These are phyloP conservation scores for Speleostelium caveatum DNA, from an alignment of 78 protist species.

Conservation along the genomic window DNA sequence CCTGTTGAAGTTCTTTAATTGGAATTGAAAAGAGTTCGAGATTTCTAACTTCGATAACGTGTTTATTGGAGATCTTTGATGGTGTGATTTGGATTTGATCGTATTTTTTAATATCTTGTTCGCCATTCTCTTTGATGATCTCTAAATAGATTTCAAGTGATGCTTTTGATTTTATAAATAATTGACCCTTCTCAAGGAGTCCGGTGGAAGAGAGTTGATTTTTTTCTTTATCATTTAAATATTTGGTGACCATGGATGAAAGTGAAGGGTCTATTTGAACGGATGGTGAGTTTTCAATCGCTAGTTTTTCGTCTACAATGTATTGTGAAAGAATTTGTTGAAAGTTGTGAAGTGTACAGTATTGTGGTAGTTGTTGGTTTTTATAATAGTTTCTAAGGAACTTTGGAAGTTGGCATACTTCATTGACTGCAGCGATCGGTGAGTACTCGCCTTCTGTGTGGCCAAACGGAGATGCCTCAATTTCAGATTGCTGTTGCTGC, in stretches of 20 bases:
- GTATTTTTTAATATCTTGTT: not conserved
- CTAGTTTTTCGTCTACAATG: constrained; percentile 5
- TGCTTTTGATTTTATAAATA: not conserved
- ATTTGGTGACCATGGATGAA: not conserved
- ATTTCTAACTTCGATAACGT: constrained; percentile 23
- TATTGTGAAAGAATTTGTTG: not conserved
- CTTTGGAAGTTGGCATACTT: constrained; percentile 14
- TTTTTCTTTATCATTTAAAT: no score
- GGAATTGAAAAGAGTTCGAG: constrained; percentile 18
- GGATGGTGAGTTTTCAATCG: constrained; percentile 26
- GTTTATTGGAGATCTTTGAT: constrained; percentile 30
- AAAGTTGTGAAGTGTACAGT: not conserved
- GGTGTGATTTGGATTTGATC: not conserved
- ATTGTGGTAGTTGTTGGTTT: not conserved
- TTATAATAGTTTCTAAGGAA: not conserved
- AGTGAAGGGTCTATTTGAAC: constrained; percentile 4
- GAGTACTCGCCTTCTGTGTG: not conserved
- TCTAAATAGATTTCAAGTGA: not conserved
- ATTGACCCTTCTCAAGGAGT: not conserved
- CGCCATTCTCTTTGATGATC: not conserved
- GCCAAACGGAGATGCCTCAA: constrained; percentile 26
- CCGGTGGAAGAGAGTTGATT: not conserved
- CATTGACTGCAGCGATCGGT: constrained; percentile 17
- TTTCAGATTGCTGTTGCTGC: no score
- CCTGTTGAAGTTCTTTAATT: constrained; percentile 42